phyloP scores from a whole-genome alignment of 2,329 filamentous ascomycete genomes.

The Ilyonectria robusta region DNA sequence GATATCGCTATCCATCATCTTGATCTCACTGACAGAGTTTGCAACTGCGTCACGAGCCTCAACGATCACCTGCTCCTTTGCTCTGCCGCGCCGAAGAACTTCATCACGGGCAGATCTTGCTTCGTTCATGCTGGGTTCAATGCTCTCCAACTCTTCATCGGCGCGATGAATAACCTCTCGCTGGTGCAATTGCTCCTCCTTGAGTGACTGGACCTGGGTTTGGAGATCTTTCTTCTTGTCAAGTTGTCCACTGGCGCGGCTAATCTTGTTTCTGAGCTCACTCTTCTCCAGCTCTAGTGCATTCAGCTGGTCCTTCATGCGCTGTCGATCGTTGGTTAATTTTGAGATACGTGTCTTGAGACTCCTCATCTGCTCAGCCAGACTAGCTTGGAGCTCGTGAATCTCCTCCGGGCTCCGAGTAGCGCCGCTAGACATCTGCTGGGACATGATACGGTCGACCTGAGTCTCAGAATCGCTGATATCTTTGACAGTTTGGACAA shows the following conservation, averaged over 20 bases:
- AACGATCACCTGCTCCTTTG: conserved; percentile 80
- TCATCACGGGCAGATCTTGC: conserved; percentile 85
- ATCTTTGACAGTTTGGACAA: conserved; percentile 80
- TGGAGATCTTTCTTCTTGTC: conserved; percentile 84
- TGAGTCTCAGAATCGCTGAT: conserved; percentile 80
- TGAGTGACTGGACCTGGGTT: conserved; percentile 80
- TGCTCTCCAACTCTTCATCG: conserved; percentile 80
- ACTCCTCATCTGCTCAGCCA: conserved; percentile 76
- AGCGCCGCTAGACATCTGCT: conserved; percentile 77
- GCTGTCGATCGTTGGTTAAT: conserved; percentile 79
- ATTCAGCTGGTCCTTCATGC: conserved; percentile 76
- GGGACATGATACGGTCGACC: conserved; percentile 80
- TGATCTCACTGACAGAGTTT: conserved; percentile 83
- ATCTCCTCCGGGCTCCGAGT: conserved; percentile 86
- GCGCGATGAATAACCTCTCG: conserved; percentile 77
- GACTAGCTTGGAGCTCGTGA: conserved; percentile 78
- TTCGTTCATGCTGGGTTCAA: conserved; percentile 82
- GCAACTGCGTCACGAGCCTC: conserved; percentile 80
- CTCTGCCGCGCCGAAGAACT: conserved; percentile 77
- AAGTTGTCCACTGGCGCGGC: conserved; percentile 78
- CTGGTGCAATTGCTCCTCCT: conserved; percentile 76
- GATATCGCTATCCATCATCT: conserved; percentile 82
- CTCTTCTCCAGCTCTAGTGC: conserved; percentile 83
- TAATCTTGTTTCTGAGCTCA: conserved; percentile 81
- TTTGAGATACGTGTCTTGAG: conserved; percentile 76